phyloP scores from a whole-genome alignment of 169 alveolate species.

The Eimeria praecox region DNA sequence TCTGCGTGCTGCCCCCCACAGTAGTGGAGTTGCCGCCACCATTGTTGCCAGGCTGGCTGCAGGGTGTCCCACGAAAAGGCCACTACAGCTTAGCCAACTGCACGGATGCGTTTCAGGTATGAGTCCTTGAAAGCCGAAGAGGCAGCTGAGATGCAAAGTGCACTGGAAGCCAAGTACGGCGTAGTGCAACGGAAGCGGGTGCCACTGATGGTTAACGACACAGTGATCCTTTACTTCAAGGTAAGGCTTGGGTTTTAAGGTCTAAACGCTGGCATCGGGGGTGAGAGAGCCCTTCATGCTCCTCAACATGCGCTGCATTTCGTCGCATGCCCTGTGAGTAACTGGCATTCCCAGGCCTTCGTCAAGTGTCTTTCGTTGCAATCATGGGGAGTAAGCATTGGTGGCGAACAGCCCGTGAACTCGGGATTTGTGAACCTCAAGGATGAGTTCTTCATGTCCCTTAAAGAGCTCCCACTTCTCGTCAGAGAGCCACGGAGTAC shows the following conservation, averaged over 20 bases:
- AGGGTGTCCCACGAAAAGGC: background rate
- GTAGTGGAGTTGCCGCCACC: background rate
- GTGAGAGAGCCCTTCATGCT: background rate
- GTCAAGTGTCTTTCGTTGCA: conserved; percentile 67
- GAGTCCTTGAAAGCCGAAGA: conserved; percentile 71
- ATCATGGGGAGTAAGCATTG: conserved; percentile 38
- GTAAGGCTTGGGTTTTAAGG: background rate
- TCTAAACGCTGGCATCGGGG: background rate
- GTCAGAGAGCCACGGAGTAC: conserved; percentile 51
- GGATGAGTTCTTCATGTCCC: conserved; percentile 68
- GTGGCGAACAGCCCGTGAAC: conserved; percentile 27
- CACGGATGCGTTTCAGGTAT: background rate
- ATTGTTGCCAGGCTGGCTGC: background rate
- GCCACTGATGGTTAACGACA: conserved; percentile 65
- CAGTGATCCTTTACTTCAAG: conserved; percentile 67
- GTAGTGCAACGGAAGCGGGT: conserved; percentile 63
- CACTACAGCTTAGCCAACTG: background rate
- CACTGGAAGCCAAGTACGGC: conserved; percentile 65
- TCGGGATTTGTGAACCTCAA: conserved; percentile 3
- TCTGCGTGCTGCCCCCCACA: background rate
- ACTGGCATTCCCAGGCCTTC: conserved; percentile 44
- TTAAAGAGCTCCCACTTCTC: conserved; percentile 44
- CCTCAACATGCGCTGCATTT: background rate
- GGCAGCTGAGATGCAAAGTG: conserved; percentile 66
- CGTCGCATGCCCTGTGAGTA: background rate